Percentiles rank a stretch among this genome's conserved stretches.
Conservation (phyloP, 495 filamentous ascomycete genomes). For the Podospora pseudopauciseta region DNA sequence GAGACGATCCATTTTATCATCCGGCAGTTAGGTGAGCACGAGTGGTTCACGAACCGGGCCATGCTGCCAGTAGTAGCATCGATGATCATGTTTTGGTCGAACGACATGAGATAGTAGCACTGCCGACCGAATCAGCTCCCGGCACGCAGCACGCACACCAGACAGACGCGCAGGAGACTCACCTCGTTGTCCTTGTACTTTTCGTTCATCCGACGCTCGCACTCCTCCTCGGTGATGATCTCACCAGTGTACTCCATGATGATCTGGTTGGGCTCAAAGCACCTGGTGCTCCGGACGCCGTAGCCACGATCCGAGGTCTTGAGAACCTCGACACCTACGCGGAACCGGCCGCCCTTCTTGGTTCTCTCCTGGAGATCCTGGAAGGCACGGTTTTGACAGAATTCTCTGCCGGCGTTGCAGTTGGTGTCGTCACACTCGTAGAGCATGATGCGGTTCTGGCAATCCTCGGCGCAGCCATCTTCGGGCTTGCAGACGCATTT, state of each 20-base stretch:
- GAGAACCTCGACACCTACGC: conserved; percentile 89
- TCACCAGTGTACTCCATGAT: conserved; percentile 98
- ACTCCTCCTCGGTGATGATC: conserved; percentile 91
- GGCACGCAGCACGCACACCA: conserved; percentile 10
- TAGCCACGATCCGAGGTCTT: conserved; percentile 86
- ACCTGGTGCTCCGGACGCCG: conserved; percentile 84
- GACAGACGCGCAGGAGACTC: conserved; percentile 26
- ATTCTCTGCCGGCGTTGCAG: conserved; percentile 65
- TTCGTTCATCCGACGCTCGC: conserved; percentile 86
- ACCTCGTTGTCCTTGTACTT: conserved; percentile 91
- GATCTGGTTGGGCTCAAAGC: conserved; percentile 85
- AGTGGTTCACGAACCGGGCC: conserved; percentile 97
- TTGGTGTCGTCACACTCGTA: conserved; percentile 94
- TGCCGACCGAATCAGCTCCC: conserved; percentile 31
- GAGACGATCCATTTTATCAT: conserved; percentile 98
- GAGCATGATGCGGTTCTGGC: conserved; percentile 92
- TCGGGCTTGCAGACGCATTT: conserved; percentile 76
- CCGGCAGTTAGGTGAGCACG: conserved; percentile 91
- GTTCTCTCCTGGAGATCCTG: conserved; percentile 70
- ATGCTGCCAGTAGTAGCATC: conserved; percentile 94
- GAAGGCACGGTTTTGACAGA: conserved; percentile 85
- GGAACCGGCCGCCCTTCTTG: conserved; percentile 75
- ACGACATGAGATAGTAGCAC: conserved; percentile 98
- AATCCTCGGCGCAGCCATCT: conserved; percentile 80
- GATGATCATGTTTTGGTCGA: conserved; percentile 98